Evolutionary conservation across 805 yeast genomes (phyloP).

Genomic region (Gaillardinia entomophila): DNA sequence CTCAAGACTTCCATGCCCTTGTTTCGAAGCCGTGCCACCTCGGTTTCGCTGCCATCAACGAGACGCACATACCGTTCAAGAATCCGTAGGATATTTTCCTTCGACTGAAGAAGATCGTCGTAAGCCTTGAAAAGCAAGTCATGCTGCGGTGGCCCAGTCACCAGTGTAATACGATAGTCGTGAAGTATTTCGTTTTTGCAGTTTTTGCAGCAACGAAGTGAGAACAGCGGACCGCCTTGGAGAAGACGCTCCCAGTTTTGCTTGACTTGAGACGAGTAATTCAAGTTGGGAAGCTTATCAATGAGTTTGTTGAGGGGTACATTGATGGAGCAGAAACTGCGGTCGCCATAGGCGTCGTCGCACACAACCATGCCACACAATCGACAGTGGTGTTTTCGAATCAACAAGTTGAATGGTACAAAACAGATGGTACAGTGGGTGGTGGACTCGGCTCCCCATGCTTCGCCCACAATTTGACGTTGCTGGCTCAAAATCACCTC

Average conservation of each 20-base stretch:
- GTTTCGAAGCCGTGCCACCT: constrained; percentile 14
- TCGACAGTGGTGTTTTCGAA: constrained; percentile 87
- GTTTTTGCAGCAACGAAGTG: constrained; percentile 52
- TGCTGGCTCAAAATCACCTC: constrained; percentile 2
- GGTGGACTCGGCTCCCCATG: constrained; percentile 53
- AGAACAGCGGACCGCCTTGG: constrained; percentile 1
- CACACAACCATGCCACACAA: constrained; percentile 82
- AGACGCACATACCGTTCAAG: constrained; percentile 15
- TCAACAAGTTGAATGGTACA: constrained; percentile 46
- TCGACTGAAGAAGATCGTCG: constrained; percentile 14
- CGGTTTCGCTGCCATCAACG: constrained; percentile 7
- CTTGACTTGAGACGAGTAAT: constrained; percentile 22
- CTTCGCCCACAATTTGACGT: constrained; percentile 25
- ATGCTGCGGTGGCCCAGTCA: background rate
- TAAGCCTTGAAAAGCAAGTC: constrained; percentile 14
- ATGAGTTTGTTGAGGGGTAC: constrained; percentile 47
- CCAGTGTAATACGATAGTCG: constrained; percentile 20
- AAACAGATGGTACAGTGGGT: constrained; percentile 61
- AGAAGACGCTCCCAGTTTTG: constrained; percentile 10
- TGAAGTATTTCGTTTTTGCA: constrained; percentile 64
- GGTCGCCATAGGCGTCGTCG: constrained; percentile 45
- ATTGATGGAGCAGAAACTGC: constrained; percentile 62
- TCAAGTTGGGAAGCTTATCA: constrained; percentile 31
- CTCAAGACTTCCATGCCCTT: constrained; percentile 19
- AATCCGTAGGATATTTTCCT: constrained; percentile 15